Base-by-base conservation (phyloP, 1,139 yeast genomes). In the Debaryomyces coudertii region DNA sequence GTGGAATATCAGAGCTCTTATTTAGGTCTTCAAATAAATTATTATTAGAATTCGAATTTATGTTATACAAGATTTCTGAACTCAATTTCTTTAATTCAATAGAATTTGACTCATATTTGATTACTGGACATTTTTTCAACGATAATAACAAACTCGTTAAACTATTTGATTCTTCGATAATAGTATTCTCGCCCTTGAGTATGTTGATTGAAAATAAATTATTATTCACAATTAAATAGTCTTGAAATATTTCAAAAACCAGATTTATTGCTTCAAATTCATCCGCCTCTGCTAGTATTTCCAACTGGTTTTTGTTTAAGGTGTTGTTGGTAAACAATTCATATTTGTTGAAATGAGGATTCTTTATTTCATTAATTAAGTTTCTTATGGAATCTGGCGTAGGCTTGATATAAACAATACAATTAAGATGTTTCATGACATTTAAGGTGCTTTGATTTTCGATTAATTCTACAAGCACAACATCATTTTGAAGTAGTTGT, bases 231-330 rank as follows among this genome's bases (percentile, higher is more conserved):
- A 88, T 83, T 51, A 80, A 74, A 62, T 86, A 92, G 63, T 93
- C 98, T 53, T 86, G 89, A 60, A 90, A 93, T 40, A 90, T 62
- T 61, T 93, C 99, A 30, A 85, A 81, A 2, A 93, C 90, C 51
- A 79, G 80, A 4, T 77, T 69, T 7, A 95, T 87, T 5, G 83
- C 82, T 60, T 92, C 99, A 57, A 83, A 76, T 60, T 89, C 95
- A 64, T 93, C 99, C 2, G 89, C 80, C 63, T 90, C 96, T 0
- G 99, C 99, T 34, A 93, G 63, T 46, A 87, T 76, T 62, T 95
- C 99, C 53, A 93, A 66, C 52, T 88, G 87, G 29, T 83, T 73
- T 65, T 92, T 92, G 45, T 82, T 75, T 28, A 90, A 77, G 20
- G 83, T 72, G 62, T 90, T 90, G 62, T 83, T 87, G 72, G 92